Base-by-base conservation (phyloP, 1,139 yeast genomes). In the Debaryomycetaceae sp. region DNA sequence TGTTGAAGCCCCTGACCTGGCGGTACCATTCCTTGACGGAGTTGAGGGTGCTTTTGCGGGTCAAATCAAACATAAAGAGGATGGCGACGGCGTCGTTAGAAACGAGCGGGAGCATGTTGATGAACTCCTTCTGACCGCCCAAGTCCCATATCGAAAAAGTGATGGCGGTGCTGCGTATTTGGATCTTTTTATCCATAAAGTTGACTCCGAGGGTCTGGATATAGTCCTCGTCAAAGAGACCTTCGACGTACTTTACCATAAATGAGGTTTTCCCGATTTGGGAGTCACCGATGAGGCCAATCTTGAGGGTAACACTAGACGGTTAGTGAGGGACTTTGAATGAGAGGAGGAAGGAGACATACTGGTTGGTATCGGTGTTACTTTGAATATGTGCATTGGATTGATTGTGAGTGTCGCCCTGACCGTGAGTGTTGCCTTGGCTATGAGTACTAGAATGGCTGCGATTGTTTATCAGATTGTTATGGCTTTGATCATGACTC, bases 181-280 rank as follows among this genome's bases (percentile, higher is more conserved):
- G 80, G 25, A 90, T 82, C 40, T 81, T 78, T 44, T 87, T 79
- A 49, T 92, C 96, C 83, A 92, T 78, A 54, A 85, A 90, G 48
- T 90, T 90, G 34, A 92, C 97, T 4, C 99, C 98, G 29, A 85
- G 52, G 0, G 97, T 90, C 55, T 86, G 96, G 31, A 87, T 85
- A 45, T 90, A 90, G 40, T 77, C 90, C 45, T 86, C 93, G 47
- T 86, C 95, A 49, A 82, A 90, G 25, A 85, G 74, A 30, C 94
- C 94, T 48, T 90, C 96, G 14, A 90, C 97, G 47, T 90, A 90
- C 48, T 90, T 87, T 20, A 87, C 95, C 98, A 90, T 90, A 33
- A 90, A 58, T 7, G 97, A 85, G 0, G 99, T 90, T 48, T 90
- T 90, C 4, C 99, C 99, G n/a, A 90, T 90, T 45, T 86, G 95